Evolutionary conservation across 306 rosid genomes (phyloP).

Genomic region (Lotus japonicus): DNA sequence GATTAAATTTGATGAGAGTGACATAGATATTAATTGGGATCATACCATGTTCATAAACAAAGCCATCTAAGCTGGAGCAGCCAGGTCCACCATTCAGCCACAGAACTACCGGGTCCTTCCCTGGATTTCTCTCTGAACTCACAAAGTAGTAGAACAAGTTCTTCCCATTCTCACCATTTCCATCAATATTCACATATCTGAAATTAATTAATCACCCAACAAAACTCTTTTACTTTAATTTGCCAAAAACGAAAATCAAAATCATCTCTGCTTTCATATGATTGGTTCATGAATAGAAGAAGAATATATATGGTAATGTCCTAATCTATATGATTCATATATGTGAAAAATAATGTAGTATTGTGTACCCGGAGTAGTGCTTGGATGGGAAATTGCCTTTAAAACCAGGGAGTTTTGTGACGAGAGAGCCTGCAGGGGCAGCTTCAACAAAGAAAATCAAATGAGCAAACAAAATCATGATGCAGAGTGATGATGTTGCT

Average conservation of each 20-base stretch:
- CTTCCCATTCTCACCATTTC: slow-evolving; percentile 39
- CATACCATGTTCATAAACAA: slow-evolving; percentile 75
- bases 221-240: too few species aligned
- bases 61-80: slow-evolving; percentile 88
- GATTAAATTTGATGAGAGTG: slow-evolving; percentile 7
- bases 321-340: too few species aligned
- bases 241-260: too few species aligned
- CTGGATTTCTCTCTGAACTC: slow-evolving; percentile 59
- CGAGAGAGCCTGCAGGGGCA: slow-evolving; percentile 17
- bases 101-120: slow-evolving; percentile 70
- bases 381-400: slow-evolving; percentile 18
- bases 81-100: slow-evolving; percentile 98
- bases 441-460: slow-evolving; percentile 6
- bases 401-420: slow-evolving; percentile 32
- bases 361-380: slow-evolving; percentile 33
- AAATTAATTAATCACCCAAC: too few species aligned
- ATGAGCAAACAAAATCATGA: slow-evolving; percentile 7
- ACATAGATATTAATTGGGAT: not conserved
- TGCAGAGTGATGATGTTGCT: not conserved
- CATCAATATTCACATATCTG: slow-evolving; percentile 33
- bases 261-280: too few species aligned
- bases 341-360: not conserved
- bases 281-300: too few species aligned
- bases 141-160: slow-evolving; percentile 71
- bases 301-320: too few species aligned